Evolutionary conservation across 805 yeast genomes (phyloP), one percentile per base, ranked within the genome.

Genomic region (Komagataella pastoris): DNA sequence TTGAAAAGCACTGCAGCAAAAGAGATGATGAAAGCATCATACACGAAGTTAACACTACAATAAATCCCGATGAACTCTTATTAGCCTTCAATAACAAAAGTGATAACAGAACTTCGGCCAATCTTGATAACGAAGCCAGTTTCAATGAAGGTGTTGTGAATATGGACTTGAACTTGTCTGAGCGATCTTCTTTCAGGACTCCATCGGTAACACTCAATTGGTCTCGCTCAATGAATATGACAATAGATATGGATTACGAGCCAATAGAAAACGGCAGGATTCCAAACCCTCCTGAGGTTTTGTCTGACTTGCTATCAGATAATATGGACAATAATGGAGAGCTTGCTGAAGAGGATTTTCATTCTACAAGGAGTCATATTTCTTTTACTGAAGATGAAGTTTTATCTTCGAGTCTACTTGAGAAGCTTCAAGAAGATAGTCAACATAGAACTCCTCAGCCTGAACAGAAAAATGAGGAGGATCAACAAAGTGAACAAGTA

Each of bases 161-260:
- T 14, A 30, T 30, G 40, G 40, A 30, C 14, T 30, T 30, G 40
- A 30, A 10, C 14, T 12, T 30, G 2, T 30, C 40, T 19, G 19
- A 23, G 30, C 44, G 40, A 17, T 14, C 43, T n/a, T 64, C 69
- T 8, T 67, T 67, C 54, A 57, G 58, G 21, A 58, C 67, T 2
- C 69, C 70, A 1, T 64, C 68, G 1, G 65, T 65, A 17, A 64
- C 69, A 1, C 61, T 66, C 60, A 60, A 68, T 49, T 68, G 72
- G 72, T 66, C 72, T 1, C 57, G 59, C 46, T 65, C 68, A 6
- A 55, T 61, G 44, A 65, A 65, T 49, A 55, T 63, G 7, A 54
- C 59, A n/a, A 47, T 50, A 17, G 53, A 58, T 4, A 50, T 50
- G 6, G 57, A 56, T 21, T 53, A 54, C 8, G 14, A 30, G 3